Evolutionary conservation across 257 asterid species (phyloP).

Genomic region (Datura wrightii): DNA sequence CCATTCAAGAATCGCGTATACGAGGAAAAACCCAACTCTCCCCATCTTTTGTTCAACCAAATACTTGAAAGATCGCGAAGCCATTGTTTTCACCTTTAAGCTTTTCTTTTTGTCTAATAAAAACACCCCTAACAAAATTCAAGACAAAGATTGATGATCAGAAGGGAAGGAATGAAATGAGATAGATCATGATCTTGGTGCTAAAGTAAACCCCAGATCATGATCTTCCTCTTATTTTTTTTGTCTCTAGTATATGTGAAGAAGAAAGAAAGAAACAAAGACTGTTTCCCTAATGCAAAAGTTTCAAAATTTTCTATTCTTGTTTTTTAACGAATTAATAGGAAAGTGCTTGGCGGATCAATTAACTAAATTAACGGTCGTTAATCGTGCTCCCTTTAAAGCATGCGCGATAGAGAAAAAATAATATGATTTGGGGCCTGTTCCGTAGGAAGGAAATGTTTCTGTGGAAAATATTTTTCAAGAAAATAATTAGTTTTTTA

Average conservation of each 20-base stretch:
- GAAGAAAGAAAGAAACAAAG: not conserved
- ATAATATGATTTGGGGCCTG: not conserved
- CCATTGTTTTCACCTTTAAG: not conserved
- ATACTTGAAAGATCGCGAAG: constrained; percentile 37
- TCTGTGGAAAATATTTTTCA: no score
- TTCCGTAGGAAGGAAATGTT: no score
- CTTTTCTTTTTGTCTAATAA: not conserved
- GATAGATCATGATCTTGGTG: constrained; percentile 66
- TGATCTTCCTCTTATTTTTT: constrained; percentile 47
- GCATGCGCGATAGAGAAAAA: not conserved
- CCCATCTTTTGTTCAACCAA: constrained; percentile 69
- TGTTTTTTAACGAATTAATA: constrained; percentile 26
- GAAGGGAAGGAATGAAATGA: constrained; percentile 39
- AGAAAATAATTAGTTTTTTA: not conserved
- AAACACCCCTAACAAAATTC: not conserved
- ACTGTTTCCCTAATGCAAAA: not conserved
- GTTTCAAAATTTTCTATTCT: not conserved
- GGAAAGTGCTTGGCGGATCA: constrained; percentile 23
- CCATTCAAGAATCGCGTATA: constrained; percentile 76
- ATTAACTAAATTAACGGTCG: constrained; percentile 11
- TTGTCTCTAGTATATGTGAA: constrained; percentile 31
- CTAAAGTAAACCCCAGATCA: constrained; percentile 57
- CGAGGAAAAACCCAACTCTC: constrained; percentile 56
- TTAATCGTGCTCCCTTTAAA: not conserved
- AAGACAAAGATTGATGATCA: constrained; percentile 29